Percentiles rank a stretch among this genome's conserved stretches.
Conservation (phyloP, 1,284 basidiomycete species). For the Earliella scabrosa region DNA sequence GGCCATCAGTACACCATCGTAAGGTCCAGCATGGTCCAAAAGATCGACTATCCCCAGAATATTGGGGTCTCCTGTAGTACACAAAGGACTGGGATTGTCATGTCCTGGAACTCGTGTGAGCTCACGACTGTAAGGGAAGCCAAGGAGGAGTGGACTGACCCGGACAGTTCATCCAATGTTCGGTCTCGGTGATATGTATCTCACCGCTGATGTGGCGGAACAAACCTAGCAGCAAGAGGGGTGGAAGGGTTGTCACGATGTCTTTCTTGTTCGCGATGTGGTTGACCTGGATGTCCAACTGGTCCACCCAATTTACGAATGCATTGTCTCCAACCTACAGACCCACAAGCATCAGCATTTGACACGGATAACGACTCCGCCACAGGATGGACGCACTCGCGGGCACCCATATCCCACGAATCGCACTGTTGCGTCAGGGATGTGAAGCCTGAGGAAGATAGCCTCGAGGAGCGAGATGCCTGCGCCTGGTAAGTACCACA, state of each 20-base stretch:
- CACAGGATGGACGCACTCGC: constrained; percentile 45
- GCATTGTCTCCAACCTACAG: constrained; percentile 51
- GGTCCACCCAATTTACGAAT: constrained; percentile 60
- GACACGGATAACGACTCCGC: no score
- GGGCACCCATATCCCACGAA: constrained; percentile 54
- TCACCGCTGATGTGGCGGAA: constrained; percentile 65
- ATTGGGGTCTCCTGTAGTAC: constrained; percentile 55
- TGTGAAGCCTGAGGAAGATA: constrained; percentile 48
- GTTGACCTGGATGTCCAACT: constrained; percentile 30
- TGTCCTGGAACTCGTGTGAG: constrained; percentile 43
- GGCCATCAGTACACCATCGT: constrained; percentile 54
- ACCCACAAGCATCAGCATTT: background rate
- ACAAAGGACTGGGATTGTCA: constrained; percentile 54
- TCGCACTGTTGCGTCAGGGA: constrained; percentile 43
- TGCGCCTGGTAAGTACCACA: no score
- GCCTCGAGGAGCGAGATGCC: constrained; percentile 51
- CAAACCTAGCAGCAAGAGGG: constrained; percentile 43
- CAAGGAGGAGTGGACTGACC: constrained; percentile 31
- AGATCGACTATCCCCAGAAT: constrained; percentile 47
- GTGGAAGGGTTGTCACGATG: constrained; percentile 33
- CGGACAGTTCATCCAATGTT: constrained; percentile 51
- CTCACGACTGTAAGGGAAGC: background rate
- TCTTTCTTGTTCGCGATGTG: constrained; percentile 36
- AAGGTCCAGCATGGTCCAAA: constrained; percentile 58
- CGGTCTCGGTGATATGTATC: constrained; percentile 54